These are phyloP conservation scores for Mortierella sp. DNA, from an alignment of 371 early-diverging fungal species.

Conservation along the genomic window DNA sequence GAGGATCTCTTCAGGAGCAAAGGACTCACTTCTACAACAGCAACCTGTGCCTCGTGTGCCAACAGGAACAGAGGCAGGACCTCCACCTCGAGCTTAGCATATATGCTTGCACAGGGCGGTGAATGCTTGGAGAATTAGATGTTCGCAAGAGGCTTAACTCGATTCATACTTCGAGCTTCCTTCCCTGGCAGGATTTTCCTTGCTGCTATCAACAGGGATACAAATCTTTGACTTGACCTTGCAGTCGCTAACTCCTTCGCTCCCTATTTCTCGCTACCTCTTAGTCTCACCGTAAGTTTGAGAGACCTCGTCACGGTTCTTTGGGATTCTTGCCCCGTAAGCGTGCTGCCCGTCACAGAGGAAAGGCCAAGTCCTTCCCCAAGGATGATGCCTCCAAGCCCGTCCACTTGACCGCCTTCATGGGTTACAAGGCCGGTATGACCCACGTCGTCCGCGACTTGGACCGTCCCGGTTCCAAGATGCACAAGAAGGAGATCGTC, in stretches of 20 bases:
- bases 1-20: no score
- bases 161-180: no score
- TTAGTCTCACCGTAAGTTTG: conserved; percentile 88
- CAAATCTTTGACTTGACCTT: no score
- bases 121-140: no score
- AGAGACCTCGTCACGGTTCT: conserved; percentile 98
- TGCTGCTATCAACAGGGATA: no score
- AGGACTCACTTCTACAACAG: no score
- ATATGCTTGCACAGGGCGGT: no score
- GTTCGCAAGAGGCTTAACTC: no score
- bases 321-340: conserved; percentile 99
- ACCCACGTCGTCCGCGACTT: conserved; percentile 99
- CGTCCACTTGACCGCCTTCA: conserved; percentile 99
- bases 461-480: conserved; percentile 98
- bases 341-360: conserved; percentile 95
- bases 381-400: conserved; percentile 97
- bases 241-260: background rate
- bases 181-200: no score
- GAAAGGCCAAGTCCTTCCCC: conserved; percentile 99
- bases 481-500: conserved; percentile 99
- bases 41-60: no score
- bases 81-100: no score
- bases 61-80: no score
- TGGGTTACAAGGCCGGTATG: conserved; percentile 99
- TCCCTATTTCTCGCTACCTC: background rate